Conservation (phyloP, 805 yeast genomes). For the Hanseniaspora taiwanica region DNA sequence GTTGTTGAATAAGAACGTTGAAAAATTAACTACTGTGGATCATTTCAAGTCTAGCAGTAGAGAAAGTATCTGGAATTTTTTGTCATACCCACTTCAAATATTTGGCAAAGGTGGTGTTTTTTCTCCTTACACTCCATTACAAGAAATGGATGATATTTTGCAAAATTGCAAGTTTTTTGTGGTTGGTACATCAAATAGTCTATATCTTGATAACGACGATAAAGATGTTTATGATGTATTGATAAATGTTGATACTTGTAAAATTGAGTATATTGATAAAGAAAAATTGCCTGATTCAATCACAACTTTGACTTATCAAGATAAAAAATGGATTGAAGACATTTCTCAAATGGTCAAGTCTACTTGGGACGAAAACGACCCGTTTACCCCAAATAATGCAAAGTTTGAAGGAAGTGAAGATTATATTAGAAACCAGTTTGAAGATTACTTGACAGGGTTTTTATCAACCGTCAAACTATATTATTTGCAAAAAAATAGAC, state of each 20-base stretch:
- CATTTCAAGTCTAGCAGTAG: constrained; percentile 70
- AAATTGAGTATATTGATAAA: constrained; percentile 34
- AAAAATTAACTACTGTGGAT: constrained; percentile 41
- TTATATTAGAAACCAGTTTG: constrained; percentile 74
- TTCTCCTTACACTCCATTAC: constrained; percentile 89
- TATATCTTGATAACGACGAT: constrained; percentile 52
- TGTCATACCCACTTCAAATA: constrained; percentile 78
- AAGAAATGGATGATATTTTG: constrained; percentile 66
- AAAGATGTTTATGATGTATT: constrained; percentile 50
- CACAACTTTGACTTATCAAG: constrained; percentile 41
- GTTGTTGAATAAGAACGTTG: constrained; percentile 38
- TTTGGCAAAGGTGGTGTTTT: constrained; percentile 82
- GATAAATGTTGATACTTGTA: constrained; percentile 46
- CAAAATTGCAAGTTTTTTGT: constrained; percentile 48
- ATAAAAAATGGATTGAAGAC: constrained; percentile 60
- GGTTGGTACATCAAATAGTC: constrained; percentile 80
- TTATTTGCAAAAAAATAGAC: constrained; percentile 31
- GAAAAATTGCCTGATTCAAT: constrained; percentile 28
- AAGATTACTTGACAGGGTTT: constrained; percentile 73
- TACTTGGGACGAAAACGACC: constrained; percentile 30
- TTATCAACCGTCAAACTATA: constrained; percentile 60
- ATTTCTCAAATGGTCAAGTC: constrained; percentile 37
- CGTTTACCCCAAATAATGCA: constrained; percentile 28
- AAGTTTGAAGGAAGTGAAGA: constrained; percentile 71
- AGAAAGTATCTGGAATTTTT: constrained; percentile 57